Percentiles rank a stretch among this genome's conserved stretches.
These are phyloP conservation scores for Ceratobasidium sp. DNA, from an alignment of 1,284 basidiomycete species.

Conservation along the genomic window DNA sequence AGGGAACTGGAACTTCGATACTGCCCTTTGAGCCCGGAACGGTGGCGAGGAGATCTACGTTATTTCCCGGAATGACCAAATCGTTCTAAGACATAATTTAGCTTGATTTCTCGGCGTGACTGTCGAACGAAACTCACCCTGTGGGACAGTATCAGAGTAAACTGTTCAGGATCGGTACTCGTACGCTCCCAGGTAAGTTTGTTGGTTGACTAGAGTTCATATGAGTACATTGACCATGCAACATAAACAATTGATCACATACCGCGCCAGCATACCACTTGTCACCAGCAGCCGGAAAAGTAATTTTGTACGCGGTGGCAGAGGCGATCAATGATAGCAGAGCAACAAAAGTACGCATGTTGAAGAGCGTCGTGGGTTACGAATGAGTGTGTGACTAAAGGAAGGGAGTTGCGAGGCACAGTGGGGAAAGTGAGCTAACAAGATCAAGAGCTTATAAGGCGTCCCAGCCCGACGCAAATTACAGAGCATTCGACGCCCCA, in stretches of 20 bases:
- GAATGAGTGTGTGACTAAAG: no score
- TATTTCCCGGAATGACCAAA: not conserved
- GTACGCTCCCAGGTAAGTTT: conserved; percentile 23
- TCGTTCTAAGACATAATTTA: not conserved
- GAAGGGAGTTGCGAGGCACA: no score
- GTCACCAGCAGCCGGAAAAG: not conserved
- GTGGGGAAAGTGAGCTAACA: no score
- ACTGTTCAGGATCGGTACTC: conserved; percentile 16
- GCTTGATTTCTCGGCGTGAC: not conserved
- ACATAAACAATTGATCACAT: not conserved
- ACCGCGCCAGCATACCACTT: conserved; percentile 28
- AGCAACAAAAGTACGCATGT: conserved; percentile 37
- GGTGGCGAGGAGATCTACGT: not conserved
- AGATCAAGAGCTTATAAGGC: no score
- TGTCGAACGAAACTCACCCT: not conserved
- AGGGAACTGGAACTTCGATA: not conserved
- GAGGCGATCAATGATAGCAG: conserved; percentile 33
- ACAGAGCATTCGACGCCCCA: no score
- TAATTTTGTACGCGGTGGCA: no score
- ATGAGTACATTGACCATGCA: not conserved
- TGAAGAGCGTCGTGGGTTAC: no score
- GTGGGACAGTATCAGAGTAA: conserved; percentile 11
- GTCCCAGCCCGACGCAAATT: no score
- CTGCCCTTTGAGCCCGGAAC: not conserved
- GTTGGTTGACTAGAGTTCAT: conserved; percentile 3